Evolutionary conservation across 805 yeast genomes (phyloP), one percentile per base, ranked within the genome.

Genomic region (Metschnikowia colocasiae): DNA sequence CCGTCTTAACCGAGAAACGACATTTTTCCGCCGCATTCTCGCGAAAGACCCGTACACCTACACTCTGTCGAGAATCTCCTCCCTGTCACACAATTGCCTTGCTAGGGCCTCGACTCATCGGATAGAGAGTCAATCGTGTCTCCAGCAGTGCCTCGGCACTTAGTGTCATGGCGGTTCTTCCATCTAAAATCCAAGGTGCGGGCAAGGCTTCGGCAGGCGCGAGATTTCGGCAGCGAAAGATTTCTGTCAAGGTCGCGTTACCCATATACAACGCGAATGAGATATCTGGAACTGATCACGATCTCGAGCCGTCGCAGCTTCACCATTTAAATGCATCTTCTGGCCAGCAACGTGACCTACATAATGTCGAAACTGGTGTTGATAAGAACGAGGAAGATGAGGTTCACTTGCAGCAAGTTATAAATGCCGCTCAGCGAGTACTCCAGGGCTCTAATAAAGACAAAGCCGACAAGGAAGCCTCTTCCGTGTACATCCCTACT

Each of bases 341-440:
- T 22, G 86, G 81, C 49, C 86, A 83, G 57, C 95, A 86, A 63
- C 80, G 98, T 36, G 97, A 92, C 53, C 68, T 87, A 26, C 89
- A 88, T 59, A 88, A 89, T 51, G 80, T 94, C 37, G 99, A 94
- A 59, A 92, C 98, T 6, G 99, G 99, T 68, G 99, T 94, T 35
- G 99, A 94, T 61, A 94, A 94, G 64, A 89, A 87, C 56, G 99
- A 94, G 67, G 99, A 94, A 67, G 96, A 89, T 58, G 99, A 94
- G 65, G 94, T 87, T 35, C 99, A 94, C 78, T 75, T 94, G 52
- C 96, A 92, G 64, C 88, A 85, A 53, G 97, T 91, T 42, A 84
- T 94, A 54, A 82, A 83, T 65, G 92, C 92, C 12, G 81, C 89
- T 1, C 84, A 82, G 44, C 80, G 81, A 26, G 82, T 83, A 2